These are phyloP conservation scores for Aschersonia sp. DNA, from an alignment of 2,329 filamentous ascomycete genomes.

Conservation along the genomic window DNA sequence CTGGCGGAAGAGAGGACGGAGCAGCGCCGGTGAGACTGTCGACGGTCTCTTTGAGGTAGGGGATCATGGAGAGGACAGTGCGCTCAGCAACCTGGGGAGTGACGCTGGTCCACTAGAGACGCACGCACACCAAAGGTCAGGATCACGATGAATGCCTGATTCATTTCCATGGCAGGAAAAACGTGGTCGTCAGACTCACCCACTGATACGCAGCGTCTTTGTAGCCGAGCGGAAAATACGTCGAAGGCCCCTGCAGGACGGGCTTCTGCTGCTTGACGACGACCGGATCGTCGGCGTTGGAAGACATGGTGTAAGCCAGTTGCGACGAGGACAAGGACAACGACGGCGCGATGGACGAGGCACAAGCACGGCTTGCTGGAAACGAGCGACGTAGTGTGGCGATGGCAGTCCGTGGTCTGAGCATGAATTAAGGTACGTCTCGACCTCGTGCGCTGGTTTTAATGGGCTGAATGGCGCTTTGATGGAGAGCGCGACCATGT, in stretches of 20 bases:
- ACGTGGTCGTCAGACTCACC: conserved; percentile 33
- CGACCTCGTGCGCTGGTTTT: background rate
- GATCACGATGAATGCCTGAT: background rate
- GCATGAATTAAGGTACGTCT: background rate
- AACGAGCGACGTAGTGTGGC: background rate
- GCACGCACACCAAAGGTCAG: background rate
- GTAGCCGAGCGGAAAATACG: conserved; percentile 75
- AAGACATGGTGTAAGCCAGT: conserved; percentile 16
- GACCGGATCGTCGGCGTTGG: conserved; percentile 13
- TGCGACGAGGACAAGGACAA: conserved; percentile 1
- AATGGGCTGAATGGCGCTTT: background rate
- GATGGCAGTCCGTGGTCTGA: background rate
- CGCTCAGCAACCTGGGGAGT: conserved; percentile 76
- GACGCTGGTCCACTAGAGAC: conserved; percentile 63
- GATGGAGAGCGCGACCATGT: background rate
- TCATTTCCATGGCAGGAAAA: background rate
- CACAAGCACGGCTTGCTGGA: conserved; percentile 4
- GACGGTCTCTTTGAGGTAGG: conserved; percentile 65
- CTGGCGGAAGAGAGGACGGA: conserved; percentile 8
- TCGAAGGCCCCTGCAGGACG: conserved; percentile 9
- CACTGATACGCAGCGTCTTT: conserved; percentile 87
- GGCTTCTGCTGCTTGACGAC: conserved; percentile 13
- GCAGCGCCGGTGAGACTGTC: conserved; percentile 39
- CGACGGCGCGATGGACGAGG: background rate
- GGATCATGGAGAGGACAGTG: conserved; percentile 73